Evolutionary conservation across 169 alveolate genomes (phyloP).

Genomic region (Plasmodium berghei): DNA sequence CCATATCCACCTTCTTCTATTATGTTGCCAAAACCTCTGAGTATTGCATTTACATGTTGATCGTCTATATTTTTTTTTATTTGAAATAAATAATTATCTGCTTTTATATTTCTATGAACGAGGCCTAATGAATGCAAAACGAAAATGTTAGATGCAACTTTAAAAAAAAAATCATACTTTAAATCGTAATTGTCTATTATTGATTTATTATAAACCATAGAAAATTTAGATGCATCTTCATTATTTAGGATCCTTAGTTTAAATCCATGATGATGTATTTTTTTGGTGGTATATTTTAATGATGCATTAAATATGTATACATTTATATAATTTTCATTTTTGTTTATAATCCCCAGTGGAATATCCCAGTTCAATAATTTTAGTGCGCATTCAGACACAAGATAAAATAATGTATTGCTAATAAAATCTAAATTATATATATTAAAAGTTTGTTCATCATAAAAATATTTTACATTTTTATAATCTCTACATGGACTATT

Average conservation of each 20-base stretch:
- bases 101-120: slow-evolving; percentile 38
- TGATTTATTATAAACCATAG: slow-evolving; percentile 4
- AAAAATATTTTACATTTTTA: slow-evolving; percentile 47
- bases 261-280: slow-evolving; percentile 28
- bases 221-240: slow-evolving; percentile 26
- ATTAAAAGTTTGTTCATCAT: slow-evolving; percentile 40
- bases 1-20: slow-evolving; percentile 53
- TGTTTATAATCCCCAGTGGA: slow-evolving; percentile 49
- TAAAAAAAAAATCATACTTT: slow-evolving; percentile 54
- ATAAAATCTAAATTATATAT: slow-evolving; percentile 18
- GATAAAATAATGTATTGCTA: slow-evolving; percentile 26
- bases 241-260: slow-evolving; percentile 18
- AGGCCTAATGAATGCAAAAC: slow-evolving; percentile 50
- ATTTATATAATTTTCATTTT: slow-evolving; percentile 24
- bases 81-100: slow-evolving; percentile 35
- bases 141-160: slow-evolving; percentile 24
- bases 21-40: slow-evolving; percentile 20
- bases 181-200: slow-evolving; percentile 6
- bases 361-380: slow-evolving; percentile 43
- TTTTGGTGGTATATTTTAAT: slow-evolving; percentile 12
- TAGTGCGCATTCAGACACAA: slow-evolving; percentile 52
- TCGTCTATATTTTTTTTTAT: neutral
- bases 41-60: slow-evolving; percentile 2
- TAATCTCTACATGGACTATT: slow-evolving; percentile 60
- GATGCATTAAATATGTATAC: slow-evolving; percentile 20